phyloP scores from a whole-genome alignment of 495 filamentous ascomycete genomes.

The Tricharina praecox region DNA sequence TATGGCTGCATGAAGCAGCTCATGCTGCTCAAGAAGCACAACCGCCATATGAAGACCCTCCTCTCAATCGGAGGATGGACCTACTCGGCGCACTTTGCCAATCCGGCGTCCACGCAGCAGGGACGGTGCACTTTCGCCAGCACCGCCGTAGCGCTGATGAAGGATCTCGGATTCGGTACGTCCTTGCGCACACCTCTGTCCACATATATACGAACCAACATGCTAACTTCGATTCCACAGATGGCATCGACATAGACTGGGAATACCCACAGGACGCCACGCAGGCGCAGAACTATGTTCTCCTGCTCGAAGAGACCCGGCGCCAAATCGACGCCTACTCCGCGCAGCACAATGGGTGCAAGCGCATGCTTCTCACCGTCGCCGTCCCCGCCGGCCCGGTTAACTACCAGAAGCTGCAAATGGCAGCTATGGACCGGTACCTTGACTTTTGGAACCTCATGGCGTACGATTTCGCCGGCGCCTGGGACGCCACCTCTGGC shows the following conservation, averaged over 20 bases:
- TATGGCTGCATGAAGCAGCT: constrained; percentile 93
- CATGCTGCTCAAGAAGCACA: constrained; percentile 69
- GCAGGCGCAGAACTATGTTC: constrained; percentile 53
- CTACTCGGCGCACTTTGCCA: constrained; percentile 71
- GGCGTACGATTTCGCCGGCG: constrained; percentile 59
- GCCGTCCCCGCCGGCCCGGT: constrained; percentile 43
- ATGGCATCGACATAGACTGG: constrained; percentile 50
- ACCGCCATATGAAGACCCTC: constrained; percentile 78
- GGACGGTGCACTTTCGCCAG: constrained; percentile 52
- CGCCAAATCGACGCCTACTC: constrained; percentile 49
- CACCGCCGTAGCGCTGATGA: constrained; percentile 40
- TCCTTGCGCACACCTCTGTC: background rate
- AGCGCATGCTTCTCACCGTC: constrained; percentile 59
- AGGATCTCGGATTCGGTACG: constrained; percentile 39
- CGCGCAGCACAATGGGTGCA: constrained; percentile 29
- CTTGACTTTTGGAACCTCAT: constrained; percentile 81
- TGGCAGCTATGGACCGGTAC: constrained; percentile 51
- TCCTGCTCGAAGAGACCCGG: constrained; percentile 49
- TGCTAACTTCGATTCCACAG: constrained; percentile 41
- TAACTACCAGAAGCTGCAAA: constrained; percentile 52
- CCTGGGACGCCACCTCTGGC: constrained; percentile 50
- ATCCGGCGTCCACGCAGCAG: constrained; percentile 46
- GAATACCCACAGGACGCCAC: constrained; percentile 40
- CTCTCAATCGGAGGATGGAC: constrained; percentile 96
- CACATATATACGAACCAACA: no score